Evolutionary conservation across 805 yeast species (phyloP), one percentile per base, ranked within the genome.

Genomic region (Candida berthetii): DNA sequence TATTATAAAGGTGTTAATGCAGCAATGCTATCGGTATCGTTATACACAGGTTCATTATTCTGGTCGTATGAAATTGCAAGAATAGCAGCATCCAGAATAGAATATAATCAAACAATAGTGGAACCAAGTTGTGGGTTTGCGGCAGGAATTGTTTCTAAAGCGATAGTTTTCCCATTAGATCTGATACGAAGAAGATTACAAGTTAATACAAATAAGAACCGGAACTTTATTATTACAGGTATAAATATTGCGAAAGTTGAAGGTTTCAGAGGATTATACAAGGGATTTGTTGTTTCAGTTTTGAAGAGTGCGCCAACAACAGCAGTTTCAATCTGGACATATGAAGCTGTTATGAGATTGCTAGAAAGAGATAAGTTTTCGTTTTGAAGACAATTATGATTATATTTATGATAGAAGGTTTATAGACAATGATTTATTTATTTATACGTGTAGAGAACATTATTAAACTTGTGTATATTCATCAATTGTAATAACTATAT

Each of bases 111-210:
- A 17, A 22, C 53, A 11, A 22, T 48, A 31, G 38, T 69, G 27
- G 82, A 80, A 50, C 78, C 81, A 7, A 43, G 74, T 29, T 75
- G 91, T 57, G 84, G 96, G 36, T 65, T 87, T 31, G 38, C 78
- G 0, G 96, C 96, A 0, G 98, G 97, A 0, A 68, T 78, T 0
- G 49, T 78, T 3, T 75, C 95, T 11, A 93, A 93, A 58, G 74
- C 80, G 0, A 48, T 78, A 0, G 80, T 87, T 0, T 93, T 87
- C 60, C 99, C 99, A 0, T 58, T 93, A 35, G 99, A 93, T 58
- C 78, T 95, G 0, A 57, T 90, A 2, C 69, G 96, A 18, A 80
- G 88, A 53, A 66, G 96, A 31, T 61, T 84, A 35, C 97, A 91
- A 58, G 78, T 90, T 9, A 72, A 68, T 38, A 69, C 66, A 10